A percentile compares a stretch with the other conserved stretches of the same genome.
These are phyloP conservation scores for Symbiodinium natans DNA, from an alignment of 73 alveolate genomes.

Conservation along the genomic window DNA sequence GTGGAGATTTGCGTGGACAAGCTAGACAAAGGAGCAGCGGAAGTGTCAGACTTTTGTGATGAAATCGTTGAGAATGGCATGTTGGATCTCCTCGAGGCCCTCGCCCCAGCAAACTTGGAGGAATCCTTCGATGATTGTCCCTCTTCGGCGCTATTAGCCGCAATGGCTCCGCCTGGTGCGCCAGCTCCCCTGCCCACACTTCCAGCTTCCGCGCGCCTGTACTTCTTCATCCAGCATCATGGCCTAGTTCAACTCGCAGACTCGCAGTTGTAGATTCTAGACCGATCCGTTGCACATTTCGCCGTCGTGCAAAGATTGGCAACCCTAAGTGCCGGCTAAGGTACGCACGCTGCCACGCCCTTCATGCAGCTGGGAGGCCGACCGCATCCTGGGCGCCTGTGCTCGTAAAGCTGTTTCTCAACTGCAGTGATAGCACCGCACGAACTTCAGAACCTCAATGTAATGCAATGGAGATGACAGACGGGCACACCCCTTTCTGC, in stretches of 20 bases:
- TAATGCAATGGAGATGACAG: neutral
- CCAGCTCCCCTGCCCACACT: conserved; percentile 50
- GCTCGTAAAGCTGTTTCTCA: conserved; percentile 34
- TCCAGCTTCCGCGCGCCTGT: conserved; percentile 76
- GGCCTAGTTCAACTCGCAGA: neutral
- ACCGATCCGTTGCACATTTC: no score
- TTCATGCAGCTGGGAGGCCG: conserved; percentile 39
- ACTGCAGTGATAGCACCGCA: neutral
- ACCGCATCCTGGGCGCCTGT: conserved; percentile 85
- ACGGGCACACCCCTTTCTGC: neutral
- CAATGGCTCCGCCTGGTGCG: conserved; percentile 52
- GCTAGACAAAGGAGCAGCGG: conserved; percentile 29
- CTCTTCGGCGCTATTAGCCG: conserved; percentile 28
- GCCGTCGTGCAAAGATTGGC: no score
- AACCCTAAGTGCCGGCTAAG: no score
- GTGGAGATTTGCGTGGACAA: neutral
- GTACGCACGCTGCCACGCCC: conserved; percentile 77
- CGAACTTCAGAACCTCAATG: no score
- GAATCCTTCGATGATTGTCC: conserved; percentile 86
- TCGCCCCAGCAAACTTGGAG: conserved; percentile 58
- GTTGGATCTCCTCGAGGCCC: conserved; percentile 23
- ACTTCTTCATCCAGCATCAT: conserved; percentile 52
- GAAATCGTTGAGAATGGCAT: conserved; percentile 22
- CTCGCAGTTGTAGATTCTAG: no score
- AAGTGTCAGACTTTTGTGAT: conserved; percentile 60